These are phyloP conservation scores for Quercus bicolor DNA, from an alignment of 306 rosid species.

Conservation along the genomic window DNA sequence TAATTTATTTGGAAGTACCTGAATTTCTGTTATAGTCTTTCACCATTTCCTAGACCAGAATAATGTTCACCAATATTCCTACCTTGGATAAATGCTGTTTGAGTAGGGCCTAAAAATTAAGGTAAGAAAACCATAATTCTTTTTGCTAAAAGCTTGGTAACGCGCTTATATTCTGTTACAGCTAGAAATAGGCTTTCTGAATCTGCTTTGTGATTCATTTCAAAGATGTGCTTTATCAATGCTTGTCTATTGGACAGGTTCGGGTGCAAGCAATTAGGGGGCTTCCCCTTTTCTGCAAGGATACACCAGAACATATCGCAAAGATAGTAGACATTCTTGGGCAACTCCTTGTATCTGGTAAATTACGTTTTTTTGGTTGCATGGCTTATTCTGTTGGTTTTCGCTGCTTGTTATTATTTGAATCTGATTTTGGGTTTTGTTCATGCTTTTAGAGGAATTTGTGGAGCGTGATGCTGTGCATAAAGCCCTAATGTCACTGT, in stretches of 20 bases:
- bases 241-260: constrained; percentile 45
- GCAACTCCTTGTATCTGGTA: constrained; percentile 83
- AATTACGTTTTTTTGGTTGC: background rate
- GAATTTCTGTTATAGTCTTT: too few relatives aligned
- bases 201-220: background rate
- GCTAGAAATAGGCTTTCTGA: background rate
- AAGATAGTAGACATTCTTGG: constrained; percentile 94
- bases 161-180: too few relatives aligned
- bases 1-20: too few relatives aligned
- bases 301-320: constrained; percentile 82
- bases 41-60: too few relatives aligned
- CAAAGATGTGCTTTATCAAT: background rate
- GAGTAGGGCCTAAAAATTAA: too few relatives aligned
- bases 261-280: constrained; percentile 99
- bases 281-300: constrained; percentile 96
- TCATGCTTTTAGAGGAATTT: constrained; percentile 70
- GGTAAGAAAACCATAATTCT: too few relatives aligned
- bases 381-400: background rate
- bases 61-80: too few relatives aligned
- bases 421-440: constrained; percentile 29
- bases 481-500: constrained; percentile 91
- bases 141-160: too few relatives aligned
- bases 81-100: too few relatives aligned
- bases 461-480: constrained; percentile 99
- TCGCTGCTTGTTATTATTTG: background rate